Evolutionary conservation across 1,284 basidiomycete species (phyloP), one percentile per base, ranked within the genome.

Genomic region (Heliocybe sulcata): DNA sequence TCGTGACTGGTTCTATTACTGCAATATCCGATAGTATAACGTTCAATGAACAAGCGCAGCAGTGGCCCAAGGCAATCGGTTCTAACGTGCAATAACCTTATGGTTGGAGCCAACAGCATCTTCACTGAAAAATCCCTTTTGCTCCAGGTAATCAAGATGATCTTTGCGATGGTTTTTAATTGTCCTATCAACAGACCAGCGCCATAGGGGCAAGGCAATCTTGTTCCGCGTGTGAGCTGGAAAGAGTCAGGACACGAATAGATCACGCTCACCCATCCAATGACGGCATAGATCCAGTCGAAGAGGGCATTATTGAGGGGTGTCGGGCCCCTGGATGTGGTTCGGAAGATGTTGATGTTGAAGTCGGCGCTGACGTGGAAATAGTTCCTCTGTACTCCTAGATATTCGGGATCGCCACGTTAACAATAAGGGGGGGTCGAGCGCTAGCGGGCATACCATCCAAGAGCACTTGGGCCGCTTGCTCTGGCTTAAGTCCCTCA

Each of bases 281-380:
- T 69, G 25, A 79, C 16, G 2, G 67, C 65, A 54, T 74, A 74
- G 25, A 82, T 51, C 20, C 70, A 65, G 61, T 92, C 90, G 52
- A 82, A 58, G 45, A 87, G 55, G 33, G 77, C 61, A 63, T 83
- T 87, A 62, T 82, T 83, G 19, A 77, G 70, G 1, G 90, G 89
- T 0, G 87, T 77, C 26, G 81, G 72, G 2, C 90, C 92, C 23
- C 87, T 79, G 4, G 83, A 82, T 2, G 77, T 80, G 4, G 83
- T 77, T 45, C 88, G 77, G 69, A 95, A 87, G 25, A 94, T 61
- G 55, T 80, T 72, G 1, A 84, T 82, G 31, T 88, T 72, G 22
- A 92, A 68, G 63, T 92, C 86, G 35, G 80, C 82, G 0, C 88
- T 83, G 60, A 94, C 92, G 61, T 94, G 88, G 61, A 83, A 84